Base-by-base conservation (phyloP, 192 early-diverging fungal species). In the Podila minutissima region DNA sequence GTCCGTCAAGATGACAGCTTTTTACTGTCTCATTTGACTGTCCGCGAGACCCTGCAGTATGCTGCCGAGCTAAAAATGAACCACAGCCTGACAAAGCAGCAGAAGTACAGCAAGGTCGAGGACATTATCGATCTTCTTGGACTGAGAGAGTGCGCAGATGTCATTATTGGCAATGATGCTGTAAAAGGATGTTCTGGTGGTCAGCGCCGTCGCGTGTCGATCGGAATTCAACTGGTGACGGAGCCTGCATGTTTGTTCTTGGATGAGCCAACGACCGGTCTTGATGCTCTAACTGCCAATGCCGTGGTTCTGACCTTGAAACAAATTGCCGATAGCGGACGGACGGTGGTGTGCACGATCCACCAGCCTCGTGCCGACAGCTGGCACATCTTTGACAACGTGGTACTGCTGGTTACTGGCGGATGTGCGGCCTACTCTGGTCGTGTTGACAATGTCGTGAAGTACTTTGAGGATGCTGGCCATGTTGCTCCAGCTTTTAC, bases 341-440 rank as follows among this genome's bases (percentile, higher is more conserved):
- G 76, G 91, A 93, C 82, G 6, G 87, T 95, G 26, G 84, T 97
- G 22, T 91, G 93, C 82, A 95, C 93, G 10, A 94, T 97, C 66
- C 96, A 97, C 74, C 95, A 96, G 85, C 96, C 96, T 33, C 88
- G 89, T 60, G 91, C 91, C 4, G 90, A 93, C 53, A 89, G 94
- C 55, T 96, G 90, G 84, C 85, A 86, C n/a, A 83, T 93, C 29
- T 97, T 97, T 82, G 94, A 96, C 86, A 88, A 93, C 66, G 88
- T 96, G 4, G 86, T 95, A 33, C 74, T 97, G 55, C 74, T 96
- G 50, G 85, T 91, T 53, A 86, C 84, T 31, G 95, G 95, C 10
- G 76, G 76, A n/a, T 59, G 55, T 24, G 70, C 71, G 13, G 76
- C 76, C 1, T 81, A 81, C 66, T 81, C 76, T 50, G 76, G 76